These are phyloP conservation scores for Fusarium solani-melongenae DNA, from an alignment of 2,329 filamentous ascomycete species.

Conservation along the genomic window DNA sequence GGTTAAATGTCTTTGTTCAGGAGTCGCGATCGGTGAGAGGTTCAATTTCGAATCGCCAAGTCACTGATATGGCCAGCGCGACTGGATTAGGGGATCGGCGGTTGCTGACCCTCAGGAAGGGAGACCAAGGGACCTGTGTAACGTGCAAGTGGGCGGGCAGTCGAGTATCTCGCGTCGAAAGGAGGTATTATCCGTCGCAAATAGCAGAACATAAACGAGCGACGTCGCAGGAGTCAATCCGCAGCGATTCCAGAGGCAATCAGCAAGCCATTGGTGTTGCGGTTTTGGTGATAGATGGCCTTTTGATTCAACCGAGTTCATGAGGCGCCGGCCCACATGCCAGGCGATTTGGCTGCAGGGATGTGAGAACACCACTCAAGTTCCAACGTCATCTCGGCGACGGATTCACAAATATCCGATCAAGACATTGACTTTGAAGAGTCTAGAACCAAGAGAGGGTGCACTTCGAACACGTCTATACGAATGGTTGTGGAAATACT, in stretches of 20 bases:
- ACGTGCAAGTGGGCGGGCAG: slow-evolving; percentile 14
- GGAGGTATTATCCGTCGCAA: background rate
- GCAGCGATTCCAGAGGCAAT: slow-evolving; percentile 8
- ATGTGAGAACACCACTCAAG: slow-evolving; percentile 17
- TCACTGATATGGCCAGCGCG: slow-evolving; percentile 8
- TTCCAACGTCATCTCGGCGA: slow-evolving; percentile 41
- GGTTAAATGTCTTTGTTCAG: background rate
- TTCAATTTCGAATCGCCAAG: background rate
- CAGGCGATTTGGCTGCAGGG: slow-evolving; percentile 30
- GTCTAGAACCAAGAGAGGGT: background rate
- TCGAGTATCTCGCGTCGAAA: background rate
- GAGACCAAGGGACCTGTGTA: slow-evolving; percentile 16
- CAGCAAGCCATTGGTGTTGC: slow-evolving; percentile 26
- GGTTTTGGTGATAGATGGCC: slow-evolving; percentile 38
- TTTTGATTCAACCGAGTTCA: slow-evolving; percentile 36
- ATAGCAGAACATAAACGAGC: slow-evolving; percentile 23
- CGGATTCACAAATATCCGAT: slow-evolving; percentile 39
- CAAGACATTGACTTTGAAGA: background rate
- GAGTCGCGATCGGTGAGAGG: background rate
- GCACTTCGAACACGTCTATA: background rate
- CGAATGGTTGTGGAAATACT: background rate
- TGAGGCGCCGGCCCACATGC: slow-evolving; percentile 37
- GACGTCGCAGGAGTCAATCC: slow-evolving; percentile 11
- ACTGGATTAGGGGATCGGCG: slow-evolving; percentile 1
- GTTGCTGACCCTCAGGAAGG: slow-evolving; percentile 10